Evolutionary conservation across 2,329 filamentous ascomycete genomes (phyloP).

Genomic region (Penicillium sp.): DNA sequence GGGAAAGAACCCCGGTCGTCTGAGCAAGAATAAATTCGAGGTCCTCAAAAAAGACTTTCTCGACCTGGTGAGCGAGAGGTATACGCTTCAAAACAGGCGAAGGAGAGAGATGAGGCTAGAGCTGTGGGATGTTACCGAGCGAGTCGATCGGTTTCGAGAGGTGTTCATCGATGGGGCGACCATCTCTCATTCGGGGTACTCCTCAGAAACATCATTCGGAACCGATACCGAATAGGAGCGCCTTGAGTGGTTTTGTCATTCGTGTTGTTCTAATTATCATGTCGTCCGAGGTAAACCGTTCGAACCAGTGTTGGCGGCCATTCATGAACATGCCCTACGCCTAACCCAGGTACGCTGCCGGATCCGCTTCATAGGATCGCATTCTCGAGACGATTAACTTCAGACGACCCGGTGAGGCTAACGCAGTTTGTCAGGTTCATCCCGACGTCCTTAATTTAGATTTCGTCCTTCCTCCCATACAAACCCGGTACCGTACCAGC

Average conservation of each 20-base stretch:
- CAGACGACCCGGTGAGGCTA: constrained; percentile 8
- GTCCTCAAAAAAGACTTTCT: not conserved
- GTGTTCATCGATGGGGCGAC: not conserved
- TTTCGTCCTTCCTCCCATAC: constrained; percentile 4
- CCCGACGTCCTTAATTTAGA: constrained; percentile 16
- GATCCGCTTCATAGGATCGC: constrained; percentile 1
- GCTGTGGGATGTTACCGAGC: not conserved
- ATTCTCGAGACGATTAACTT: not conserved
- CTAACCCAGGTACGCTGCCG: no score
- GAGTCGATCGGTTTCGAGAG: not conserved
- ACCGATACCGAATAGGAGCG: no score
- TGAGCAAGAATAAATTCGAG: not conserved
- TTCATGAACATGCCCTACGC: no score
- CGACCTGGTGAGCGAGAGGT: not conserved
- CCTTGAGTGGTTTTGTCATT: no score
- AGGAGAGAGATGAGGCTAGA: not conserved
- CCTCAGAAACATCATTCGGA: no score
- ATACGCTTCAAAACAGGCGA: not conserved
- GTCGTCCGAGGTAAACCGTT: no score
- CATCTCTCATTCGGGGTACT: no score
- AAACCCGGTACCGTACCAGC: no score
- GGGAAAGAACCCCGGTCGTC: not conserved
- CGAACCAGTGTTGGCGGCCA: no score
- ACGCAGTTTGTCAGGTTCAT: constrained; percentile 13
- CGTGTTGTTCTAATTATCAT: no score